Evolutionary conservation across 768 basidiomycete genomes (phyloP).

Genomic region (Termitomyces titanicus): DNA sequence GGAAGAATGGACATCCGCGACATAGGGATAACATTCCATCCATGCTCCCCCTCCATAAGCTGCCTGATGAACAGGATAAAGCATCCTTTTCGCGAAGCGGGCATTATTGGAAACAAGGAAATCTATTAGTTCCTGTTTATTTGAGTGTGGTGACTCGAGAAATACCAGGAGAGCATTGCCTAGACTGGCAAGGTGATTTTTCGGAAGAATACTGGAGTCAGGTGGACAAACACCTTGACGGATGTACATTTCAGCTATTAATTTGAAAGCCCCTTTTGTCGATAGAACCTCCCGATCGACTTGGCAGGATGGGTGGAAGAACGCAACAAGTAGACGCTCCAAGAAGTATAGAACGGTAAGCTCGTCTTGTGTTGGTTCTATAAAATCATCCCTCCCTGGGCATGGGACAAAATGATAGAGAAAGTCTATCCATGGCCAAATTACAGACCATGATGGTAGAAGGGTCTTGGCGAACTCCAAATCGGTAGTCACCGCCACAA

Average conservation of each 20-base stretch:
- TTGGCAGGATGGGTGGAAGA: background rate
- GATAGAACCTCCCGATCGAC: background rate
- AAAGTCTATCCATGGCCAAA: background rate
- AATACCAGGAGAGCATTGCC: background rate
- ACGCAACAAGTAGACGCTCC: background rate
- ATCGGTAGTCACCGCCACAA: background rate
- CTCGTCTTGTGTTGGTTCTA: background rate
- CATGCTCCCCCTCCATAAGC: background rate
- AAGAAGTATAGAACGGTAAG: background rate
- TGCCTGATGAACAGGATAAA: background rate
- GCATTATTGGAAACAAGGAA: background rate
- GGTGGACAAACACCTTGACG: background rate
- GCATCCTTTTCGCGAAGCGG: background rate
- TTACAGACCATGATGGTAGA: background rate
- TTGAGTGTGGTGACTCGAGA: background rate
- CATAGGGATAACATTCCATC: background rate
- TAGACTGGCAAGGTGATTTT: background rate
- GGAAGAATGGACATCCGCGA: background rate
- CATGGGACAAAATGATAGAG: background rate
- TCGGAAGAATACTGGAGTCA: background rate
- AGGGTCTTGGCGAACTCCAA: background rate
- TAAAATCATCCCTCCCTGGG: background rate
- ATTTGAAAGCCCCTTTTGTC: background rate
- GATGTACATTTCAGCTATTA: background rate
- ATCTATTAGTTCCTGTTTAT: background rate